Percentiles rank a stretch among this genome's conserved stretches.
phyloP scores from a whole-genome alignment of 2,329 filamentous ascomycete species.

The Alternaria hordeiaustralica region DNA sequence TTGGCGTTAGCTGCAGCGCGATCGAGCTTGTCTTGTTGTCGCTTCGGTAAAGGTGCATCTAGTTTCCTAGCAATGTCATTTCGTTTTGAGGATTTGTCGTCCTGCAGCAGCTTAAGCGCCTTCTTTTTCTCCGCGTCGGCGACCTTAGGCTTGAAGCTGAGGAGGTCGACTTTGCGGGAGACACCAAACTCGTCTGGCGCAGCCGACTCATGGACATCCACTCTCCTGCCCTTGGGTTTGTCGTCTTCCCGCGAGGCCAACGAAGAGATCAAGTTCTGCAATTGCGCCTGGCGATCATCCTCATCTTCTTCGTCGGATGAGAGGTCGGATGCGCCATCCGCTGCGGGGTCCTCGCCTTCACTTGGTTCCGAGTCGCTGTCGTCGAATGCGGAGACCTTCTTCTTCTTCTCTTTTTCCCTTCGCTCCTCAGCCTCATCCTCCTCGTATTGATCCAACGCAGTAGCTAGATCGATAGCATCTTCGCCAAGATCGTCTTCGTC shows the following conservation, averaged over 20 bases:
- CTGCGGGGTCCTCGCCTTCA: conserved; percentile 53
- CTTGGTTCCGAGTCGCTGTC: conserved; percentile 62
- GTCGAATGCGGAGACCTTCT: conserved; percentile 51
- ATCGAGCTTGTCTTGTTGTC: conserved; percentile 85
- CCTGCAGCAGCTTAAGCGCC: conserved; percentile 76
- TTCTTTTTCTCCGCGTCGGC: conserved; percentile 79
- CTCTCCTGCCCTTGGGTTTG: conserved; percentile 40
- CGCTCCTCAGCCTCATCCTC: conserved; percentile 44
- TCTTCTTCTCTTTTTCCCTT: conserved; percentile 41
- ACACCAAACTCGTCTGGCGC: conserved; percentile 67
- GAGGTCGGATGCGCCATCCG: conserved; percentile 58
- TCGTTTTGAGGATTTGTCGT: conserved; percentile 65
- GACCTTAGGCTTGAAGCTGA: conserved; percentile 75
- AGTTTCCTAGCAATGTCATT: conserved; percentile 71
- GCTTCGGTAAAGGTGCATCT: conserved; percentile 79
- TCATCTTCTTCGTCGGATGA: conserved; percentile 52
- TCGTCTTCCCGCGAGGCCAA: conserved; percentile 58
- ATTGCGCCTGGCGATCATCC: conserved; percentile 65
- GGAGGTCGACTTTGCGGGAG: conserved; percentile 73
- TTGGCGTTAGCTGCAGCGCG: conserved; percentile 85
- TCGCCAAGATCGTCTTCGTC: conserved; percentile 69
- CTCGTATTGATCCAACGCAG: conserved; percentile 62
- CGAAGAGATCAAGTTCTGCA: conserved; percentile 72
- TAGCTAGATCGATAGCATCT: conserved; percentile 68
- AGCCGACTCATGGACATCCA: conserved; percentile 63